phyloP scores from a whole-genome alignment of 1,139 yeast species.

The Blastobotrys malaysiensis region DNA sequence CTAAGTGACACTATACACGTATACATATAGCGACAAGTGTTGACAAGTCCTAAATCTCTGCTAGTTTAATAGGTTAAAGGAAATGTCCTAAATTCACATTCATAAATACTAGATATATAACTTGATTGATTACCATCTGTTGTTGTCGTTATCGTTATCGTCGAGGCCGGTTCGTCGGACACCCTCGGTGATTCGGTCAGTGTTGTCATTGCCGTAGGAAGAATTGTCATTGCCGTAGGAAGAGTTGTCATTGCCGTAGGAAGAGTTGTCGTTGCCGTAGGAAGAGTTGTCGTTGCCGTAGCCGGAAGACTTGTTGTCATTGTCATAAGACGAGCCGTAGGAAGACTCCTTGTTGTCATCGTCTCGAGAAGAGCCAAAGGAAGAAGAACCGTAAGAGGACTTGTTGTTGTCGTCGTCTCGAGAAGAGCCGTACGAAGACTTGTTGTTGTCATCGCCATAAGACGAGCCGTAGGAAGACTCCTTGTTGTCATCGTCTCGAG shows the following conservation, averaged over 20 bases:
- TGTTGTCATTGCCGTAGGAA: neutral
- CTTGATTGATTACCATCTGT: neutral
- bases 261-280: neutral
- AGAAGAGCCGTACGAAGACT: neutral
- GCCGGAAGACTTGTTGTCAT: neutral
- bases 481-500: neutral
- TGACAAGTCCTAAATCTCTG: no score
- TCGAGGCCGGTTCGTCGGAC: neutral
- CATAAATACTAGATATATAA: neutral
- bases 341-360: neutral
- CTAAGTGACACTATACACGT: no score
- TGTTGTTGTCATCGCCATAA: constrained; percentile 1
- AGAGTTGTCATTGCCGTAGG: neutral
- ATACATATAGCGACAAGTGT: no score
- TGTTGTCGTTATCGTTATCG: neutral
- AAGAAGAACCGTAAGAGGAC: neutral
- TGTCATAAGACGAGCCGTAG: neutral
- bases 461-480: constrained; percentile 1
- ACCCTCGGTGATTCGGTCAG: neutral
- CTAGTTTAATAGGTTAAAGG: no score
- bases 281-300: neutral
- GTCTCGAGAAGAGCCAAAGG: neutral
- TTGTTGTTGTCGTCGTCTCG: neutral
- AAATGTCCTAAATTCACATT: neutral
- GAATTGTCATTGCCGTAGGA: neutral